These are phyloP conservation scores for Magnolia officinalis DNA, from an alignment of 164 flowering plant genomes.

Conservation along the genomic window DNA sequence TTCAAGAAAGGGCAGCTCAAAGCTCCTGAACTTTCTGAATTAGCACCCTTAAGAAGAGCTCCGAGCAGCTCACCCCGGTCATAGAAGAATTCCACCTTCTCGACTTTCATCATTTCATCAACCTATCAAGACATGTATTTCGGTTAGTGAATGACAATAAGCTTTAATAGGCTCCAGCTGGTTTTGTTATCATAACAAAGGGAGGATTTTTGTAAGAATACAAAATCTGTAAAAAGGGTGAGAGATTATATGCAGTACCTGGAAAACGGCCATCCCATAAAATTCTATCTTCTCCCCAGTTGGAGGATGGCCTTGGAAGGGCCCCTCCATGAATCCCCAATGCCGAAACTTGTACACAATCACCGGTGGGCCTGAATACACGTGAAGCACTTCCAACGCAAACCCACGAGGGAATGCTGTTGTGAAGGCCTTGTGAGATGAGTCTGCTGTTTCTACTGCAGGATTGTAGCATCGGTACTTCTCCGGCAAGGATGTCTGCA, in stretches of 20 bases:
- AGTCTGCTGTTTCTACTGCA: constrained; percentile 27
- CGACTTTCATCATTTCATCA: constrained; percentile 41
- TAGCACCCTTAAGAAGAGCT: constrained; percentile 30
- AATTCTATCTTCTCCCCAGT: constrained; percentile 60
- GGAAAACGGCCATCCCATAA: constrained; percentile 43
- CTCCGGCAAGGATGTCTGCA: constrained; percentile 52
- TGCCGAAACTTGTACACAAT: constrained; percentile 75
- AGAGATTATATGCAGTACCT: constrained; percentile 27
- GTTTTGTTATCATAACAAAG: not conserved
- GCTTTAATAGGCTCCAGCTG: not conserved
- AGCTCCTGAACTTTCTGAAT: constrained; percentile 6
- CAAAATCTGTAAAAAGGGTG: not conserved
- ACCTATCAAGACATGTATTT: constrained; percentile 25
- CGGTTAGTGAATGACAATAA: not conserved
- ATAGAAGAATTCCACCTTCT: constrained; percentile 56
- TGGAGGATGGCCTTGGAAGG: constrained; percentile 69
- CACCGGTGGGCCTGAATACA: constrained; percentile 64
- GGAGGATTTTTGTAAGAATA: not conserved
- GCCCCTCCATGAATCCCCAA: constrained; percentile 86
- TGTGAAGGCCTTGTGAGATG: constrained; percentile 32
- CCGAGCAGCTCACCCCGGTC: constrained; percentile 55
- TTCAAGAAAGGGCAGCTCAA: constrained; percentile 41
- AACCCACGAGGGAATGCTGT: constrained; percentile 71
- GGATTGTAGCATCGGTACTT: constrained; percentile 36
- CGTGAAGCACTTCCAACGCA: constrained; percentile 56